Conservation (phyloP, 768 basidiomycete genomes). For the Phallus indusiatus region DNA sequence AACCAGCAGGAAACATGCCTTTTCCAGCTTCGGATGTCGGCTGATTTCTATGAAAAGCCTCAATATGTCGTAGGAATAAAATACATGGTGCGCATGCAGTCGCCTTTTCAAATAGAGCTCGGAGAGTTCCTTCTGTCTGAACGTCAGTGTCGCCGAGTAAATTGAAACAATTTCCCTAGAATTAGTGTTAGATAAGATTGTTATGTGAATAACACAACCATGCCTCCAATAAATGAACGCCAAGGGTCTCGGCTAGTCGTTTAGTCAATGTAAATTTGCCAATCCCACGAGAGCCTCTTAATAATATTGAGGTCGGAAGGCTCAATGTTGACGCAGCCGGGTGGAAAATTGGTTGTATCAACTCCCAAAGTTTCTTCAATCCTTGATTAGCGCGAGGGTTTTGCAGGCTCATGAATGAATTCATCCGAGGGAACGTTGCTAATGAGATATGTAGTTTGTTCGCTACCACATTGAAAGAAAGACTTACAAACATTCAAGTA, state of each 20-base stretch:
- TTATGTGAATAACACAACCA: not conserved
- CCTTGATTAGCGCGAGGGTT: not conserved
- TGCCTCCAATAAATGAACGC: constrained; percentile 77
- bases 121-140: constrained; percentile 65
- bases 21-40: constrained; percentile 56
- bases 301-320: constrained; percentile 58
- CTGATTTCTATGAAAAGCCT: constrained; percentile 65
- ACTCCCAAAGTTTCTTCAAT: constrained; percentile 39
- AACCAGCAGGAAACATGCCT: constrained; percentile 31
- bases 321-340: constrained; percentile 48
- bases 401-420: not conserved
- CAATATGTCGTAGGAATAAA: constrained; percentile 67
- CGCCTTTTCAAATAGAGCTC: constrained; percentile 69
- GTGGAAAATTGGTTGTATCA: constrained; percentile 52
- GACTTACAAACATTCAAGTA: constrained; percentile 45
- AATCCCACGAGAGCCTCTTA: constrained; percentile 70
- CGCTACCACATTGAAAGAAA: not conserved
- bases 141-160: constrained; percentile 67
- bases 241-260: constrained; percentile 49
- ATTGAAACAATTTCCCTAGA: constrained; percentile 79
- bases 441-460: not conserved
- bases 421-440: not conserved
- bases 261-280: constrained; percentile 68
- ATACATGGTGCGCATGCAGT: constrained; percentile 75
- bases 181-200: not conserved